Conservation (phyloP, 2,329 filamentous ascomycete species). For the Xylaria sp. region DNA sequence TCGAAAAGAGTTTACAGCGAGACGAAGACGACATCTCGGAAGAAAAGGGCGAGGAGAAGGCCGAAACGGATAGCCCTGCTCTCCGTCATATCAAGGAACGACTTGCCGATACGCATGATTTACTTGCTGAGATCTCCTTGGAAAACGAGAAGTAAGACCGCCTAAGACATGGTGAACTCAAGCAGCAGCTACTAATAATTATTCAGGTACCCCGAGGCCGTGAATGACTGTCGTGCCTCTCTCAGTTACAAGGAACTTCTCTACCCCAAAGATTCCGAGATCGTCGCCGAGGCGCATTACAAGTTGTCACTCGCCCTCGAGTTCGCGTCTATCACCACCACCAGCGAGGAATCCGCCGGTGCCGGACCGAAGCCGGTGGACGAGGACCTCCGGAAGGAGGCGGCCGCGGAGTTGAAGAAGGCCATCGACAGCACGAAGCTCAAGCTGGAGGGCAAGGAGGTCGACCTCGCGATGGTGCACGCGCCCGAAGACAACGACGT, state of each 20-base stretch:
- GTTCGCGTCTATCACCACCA: conserved; percentile 78
- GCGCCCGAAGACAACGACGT: conserved; percentile 69
- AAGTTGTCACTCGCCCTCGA: conserved; percentile 95
- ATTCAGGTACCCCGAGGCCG: conserved; percentile 76
- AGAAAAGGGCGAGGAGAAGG: conserved; percentile 47
- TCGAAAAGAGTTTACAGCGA: conserved; percentile 56
- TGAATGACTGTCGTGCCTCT: conserved; percentile 77
- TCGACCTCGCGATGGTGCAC: conserved; percentile 63
- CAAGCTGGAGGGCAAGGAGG: conserved; percentile 71
- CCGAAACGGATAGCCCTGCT: conserved; percentile 44
- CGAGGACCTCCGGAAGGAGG: conserved; percentile 71
- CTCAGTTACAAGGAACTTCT: conserved; percentile 79
- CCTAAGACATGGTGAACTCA: conserved; percentile 1
- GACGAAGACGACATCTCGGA: conserved; percentile 42
- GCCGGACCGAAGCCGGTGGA: conserved; percentile 59
- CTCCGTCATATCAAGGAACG: conserved; percentile 74
- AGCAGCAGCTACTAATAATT: conserved; percentile 22
- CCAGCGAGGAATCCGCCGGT: conserved; percentile 54
- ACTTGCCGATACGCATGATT: conserved; percentile 88
- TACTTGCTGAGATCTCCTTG: conserved; percentile 93
- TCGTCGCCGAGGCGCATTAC: conserved; percentile 93
- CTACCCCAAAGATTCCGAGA: conserved; percentile 77
- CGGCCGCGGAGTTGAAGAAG: conserved; percentile 69
- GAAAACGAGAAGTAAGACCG: conserved; percentile 78
- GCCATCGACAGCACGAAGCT: conserved; percentile 74